These are phyloP conservation scores for Scheffersomyces cryptocercus DNA, from an alignment of 1,139 yeast genomes.

Conservation along the genomic window DNA sequence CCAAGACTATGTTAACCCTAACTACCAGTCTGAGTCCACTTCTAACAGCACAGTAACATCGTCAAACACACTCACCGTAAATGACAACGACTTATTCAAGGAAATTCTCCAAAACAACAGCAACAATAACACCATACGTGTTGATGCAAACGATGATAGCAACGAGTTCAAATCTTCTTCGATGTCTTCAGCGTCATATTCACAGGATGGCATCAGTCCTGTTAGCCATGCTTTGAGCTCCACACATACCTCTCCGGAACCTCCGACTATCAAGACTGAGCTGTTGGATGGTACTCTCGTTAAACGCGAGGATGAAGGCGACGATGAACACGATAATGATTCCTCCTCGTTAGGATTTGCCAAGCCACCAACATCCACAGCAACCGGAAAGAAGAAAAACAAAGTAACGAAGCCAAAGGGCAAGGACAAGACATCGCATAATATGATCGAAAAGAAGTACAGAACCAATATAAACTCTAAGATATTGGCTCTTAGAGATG, in stretches of 20 bases:
- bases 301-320: constrained; percentile 4
- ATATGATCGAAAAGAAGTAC: constrained; percentile 77
- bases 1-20: constrained; percentile 8
- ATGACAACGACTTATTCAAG: constrained; percentile 3
- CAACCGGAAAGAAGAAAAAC: constrained; percentile 7
- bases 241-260: constrained; percentile 37
- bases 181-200: constrained; percentile 16
- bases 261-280: constrained; percentile 7
- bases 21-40: not conserved
- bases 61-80: not conserved
- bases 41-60: not conserved
- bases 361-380: constrained; percentile 1
- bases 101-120: constrained; percentile 1
- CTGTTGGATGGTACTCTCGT: not conserved
- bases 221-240: constrained; percentile 28
- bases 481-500: constrained; percentile 68
- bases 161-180: constrained; percentile 5
- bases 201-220: constrained; percentile 27
- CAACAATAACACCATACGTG: not conserved
- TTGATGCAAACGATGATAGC: not conserved
- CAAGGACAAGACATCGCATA: constrained; percentile 70
- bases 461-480: constrained; percentile 76
- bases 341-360: constrained; percentile 1
- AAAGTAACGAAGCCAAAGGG: constrained; percentile 37
- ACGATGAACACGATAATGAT: constrained; percentile 5